Conservation (phyloP, 441 rosid genomes). For the Breynia disticha region DNA sequence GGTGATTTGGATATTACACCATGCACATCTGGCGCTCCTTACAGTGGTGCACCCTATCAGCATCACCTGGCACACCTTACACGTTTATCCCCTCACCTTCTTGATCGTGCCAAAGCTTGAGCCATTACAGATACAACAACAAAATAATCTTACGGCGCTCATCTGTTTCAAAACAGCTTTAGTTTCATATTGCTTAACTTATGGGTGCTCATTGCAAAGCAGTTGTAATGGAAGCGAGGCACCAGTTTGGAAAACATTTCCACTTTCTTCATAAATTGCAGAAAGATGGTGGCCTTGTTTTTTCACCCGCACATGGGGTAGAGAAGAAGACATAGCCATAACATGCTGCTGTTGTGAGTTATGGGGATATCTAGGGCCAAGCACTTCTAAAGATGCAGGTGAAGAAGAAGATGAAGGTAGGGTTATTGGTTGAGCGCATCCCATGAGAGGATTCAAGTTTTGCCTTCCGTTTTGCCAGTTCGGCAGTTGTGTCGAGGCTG, state of each 20-base stretch:
- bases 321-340: slow-evolving; percentile 29
- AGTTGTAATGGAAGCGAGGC: slow-evolving; percentile 44
- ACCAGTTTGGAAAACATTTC: slow-evolving; percentile 28
- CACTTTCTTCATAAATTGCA: slow-evolving; percentile 32
- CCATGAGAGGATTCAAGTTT: slow-evolving; percentile 18
- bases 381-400: slow-evolving; percentile 22
- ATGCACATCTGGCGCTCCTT: no score
- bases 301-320: slow-evolving; percentile 24
- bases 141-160: background rate
- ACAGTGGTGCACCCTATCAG: no score
- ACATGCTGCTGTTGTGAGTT: slow-evolving; percentile 38
- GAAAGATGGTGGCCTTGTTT: slow-evolving; percentile 43
- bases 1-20: no score
- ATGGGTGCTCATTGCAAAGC: slow-evolving; percentile 49
- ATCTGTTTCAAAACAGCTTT: background rate
- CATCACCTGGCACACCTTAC: no score
- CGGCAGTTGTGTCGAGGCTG: slow-evolving; percentile 25
- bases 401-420: slow-evolving; percentile 22
- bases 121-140: slow-evolving; percentile 1
- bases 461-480: slow-evolving; percentile 37
- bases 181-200: background rate
- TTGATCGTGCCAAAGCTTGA: no score
- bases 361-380: slow-evolving; percentile 27
- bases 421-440: slow-evolving; percentile 11
- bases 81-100: no score